Evolutionary conservation across 2,329 filamentous ascomycete species (phyloP), one percentile per base, ranked within the genome.

Genomic region (Thelonectria blattea): DNA sequence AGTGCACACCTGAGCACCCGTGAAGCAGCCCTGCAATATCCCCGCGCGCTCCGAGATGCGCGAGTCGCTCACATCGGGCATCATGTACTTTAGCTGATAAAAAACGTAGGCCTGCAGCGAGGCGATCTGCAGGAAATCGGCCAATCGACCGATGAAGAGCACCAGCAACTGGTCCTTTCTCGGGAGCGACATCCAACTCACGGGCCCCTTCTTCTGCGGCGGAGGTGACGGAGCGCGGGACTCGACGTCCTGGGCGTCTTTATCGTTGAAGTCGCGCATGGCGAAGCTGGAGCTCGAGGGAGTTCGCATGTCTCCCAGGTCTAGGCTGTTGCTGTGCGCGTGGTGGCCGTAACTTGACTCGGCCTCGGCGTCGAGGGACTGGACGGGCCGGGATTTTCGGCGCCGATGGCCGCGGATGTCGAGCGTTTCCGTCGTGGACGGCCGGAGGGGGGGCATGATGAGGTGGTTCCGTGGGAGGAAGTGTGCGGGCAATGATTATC

Each of bases 111-210:
- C 84, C 69, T 89, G 85, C 34, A 90, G 74, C 2, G 84, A 88
- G 7, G 88, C 90, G 60, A 91, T 85, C 5, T 90, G 89, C 39
- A 93, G 76, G 47, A 91, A 91, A 72, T 93, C 90, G 9, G 89
- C 89, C 8, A 92, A 78, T 15, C 90, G 86, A 49, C 88, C 86
- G 24, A 92, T 78, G 11, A 89, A 91, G 20, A 93, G 76, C 53
- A 93, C 87, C 34, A 85, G 76, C 7, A 93, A 81, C 72, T 93
- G 90, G 61, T 85, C 82, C 73, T 91, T 93, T 48, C 86, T 82
- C 2, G 91, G 91, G 1, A 93, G 79, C 1, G 87, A 86, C 56
- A 80, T 79, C 91, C 90, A 93, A 63, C 88, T 86, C 43, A 91
- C 85, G 0, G 83, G 72, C 3, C 62, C 65, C 10, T 59, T 37